Evolutionary conservation across 306 rosid species (phyloP).

Genomic region (Luffa aegyptiaca): DNA sequence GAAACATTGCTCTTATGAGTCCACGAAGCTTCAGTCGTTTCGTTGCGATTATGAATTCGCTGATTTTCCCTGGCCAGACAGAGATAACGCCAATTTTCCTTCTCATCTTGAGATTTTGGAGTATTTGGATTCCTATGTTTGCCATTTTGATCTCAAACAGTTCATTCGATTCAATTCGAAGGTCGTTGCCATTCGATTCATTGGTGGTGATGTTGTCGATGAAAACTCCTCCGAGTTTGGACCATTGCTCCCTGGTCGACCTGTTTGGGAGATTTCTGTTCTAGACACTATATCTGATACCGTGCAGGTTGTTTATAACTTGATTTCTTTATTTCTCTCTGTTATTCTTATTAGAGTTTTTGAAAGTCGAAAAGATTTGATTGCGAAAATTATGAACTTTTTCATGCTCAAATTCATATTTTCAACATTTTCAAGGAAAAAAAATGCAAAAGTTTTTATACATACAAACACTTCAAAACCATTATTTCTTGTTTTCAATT

Average conservation of each 20-base stretch:
- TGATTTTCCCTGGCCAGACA: constrained; percentile 48
- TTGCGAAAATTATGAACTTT: no score
- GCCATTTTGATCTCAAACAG: constrained; percentile 39
- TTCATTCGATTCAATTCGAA: constrained; percentile 32
- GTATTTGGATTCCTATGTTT: constrained; percentile 40
- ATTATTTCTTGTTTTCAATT: no score
- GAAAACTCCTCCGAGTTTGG: constrained; percentile 15
- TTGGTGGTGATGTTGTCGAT: not conserved
- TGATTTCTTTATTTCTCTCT: not conserved
- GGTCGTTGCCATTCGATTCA: constrained; percentile 34
- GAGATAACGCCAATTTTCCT: constrained; percentile 35
- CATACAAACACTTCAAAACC: no score
- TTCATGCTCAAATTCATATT: no score
- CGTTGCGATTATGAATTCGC: constrained; percentile 52
- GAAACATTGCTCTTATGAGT: constrained; percentile 46
- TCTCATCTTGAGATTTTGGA: constrained; percentile 36
- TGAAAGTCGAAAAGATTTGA: no score
- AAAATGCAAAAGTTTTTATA: no score
- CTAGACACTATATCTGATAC: constrained; percentile 1
- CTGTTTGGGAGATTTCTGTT: constrained; percentile 38
- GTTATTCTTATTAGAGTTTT: not conserved
- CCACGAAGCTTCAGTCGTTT: constrained; percentile 53
- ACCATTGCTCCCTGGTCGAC: constrained; percentile 17
- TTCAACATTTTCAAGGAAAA: no score
- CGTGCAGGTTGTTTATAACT: constrained; percentile 21